Base-by-base conservation (phyloP, 192 early-diverging fungal genomes). In the Umbelopsis sp. region DNA sequence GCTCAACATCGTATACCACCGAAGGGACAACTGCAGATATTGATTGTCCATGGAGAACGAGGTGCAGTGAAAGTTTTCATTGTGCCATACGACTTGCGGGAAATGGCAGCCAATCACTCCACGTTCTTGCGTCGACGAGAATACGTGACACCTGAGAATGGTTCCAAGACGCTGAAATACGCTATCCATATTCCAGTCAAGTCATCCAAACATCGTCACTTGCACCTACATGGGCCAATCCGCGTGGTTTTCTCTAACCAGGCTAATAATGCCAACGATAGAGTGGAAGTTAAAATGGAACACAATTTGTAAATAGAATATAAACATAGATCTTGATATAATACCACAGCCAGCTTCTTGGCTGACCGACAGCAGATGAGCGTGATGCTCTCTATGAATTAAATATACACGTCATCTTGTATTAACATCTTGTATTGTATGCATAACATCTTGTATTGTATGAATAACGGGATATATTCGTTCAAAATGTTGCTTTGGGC, bases 1-100 rank as follows among this genome's bases (percentile, higher is more conserved):
- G 27, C 55, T 61, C 55, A 61, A 18, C 33, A 61, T 61, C 55
- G 55, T 30, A 61, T 61, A 18, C 55, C 55, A 33, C 55, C 55
- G 3, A 61, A 61, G 33, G 55, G 55, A 1, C 55, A 61, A 30
- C 3, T 61, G 1, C 55, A 61, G 33, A 30, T 61, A 16, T 18
- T 61, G 55, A 61, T 61, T 6, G 33, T 25, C 7, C 55, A 61
- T 15, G 55, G 55, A 15, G 55, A 61, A n/a, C 55, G 55, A 35
- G 55, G 55, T 15, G 25, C 25, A 25, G 55, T 61, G 7, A 61
- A 61, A 16, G 55, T 25, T 27, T 61, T 61, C 16, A n/a, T 61
- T 27, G 55, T 61, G 4, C 33, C 55, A 16, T 61, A 61, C 18
- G 55, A 61, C n/a, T 61, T 61, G 3, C 55, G 55, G 33, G 55